Base-by-base conservation (phyloP, 2,329 filamentous ascomycete genomes). In the Hymenoscyphus occultus region DNA sequence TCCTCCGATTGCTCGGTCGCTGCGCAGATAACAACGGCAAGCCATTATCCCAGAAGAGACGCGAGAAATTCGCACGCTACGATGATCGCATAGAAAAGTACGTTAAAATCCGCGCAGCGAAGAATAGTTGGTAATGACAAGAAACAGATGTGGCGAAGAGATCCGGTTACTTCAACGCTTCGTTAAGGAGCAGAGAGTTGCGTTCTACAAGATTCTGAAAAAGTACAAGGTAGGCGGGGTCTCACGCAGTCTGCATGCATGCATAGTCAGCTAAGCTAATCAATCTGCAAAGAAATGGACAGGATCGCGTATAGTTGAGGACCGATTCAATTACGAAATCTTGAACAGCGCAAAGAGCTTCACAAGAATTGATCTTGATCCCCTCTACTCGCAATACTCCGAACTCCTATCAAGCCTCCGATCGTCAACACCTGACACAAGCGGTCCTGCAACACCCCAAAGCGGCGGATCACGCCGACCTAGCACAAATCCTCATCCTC, bases 161-260 rank as follows among this genome's bases (percentile, higher is more conserved):
- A 86, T 92, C 62, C 83, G 85, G 62, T 84, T 85, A 4, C 80
- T 95, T 5, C 84, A 86, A 42, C 86, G 91, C 54, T 96, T 94
- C 71, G 85, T 89, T 68, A 83, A 84, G 65, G 89, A 90, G 1
- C 92, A 96, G 74, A 82, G 88, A 10, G 85, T 89, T 4, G 92
- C 90, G 3, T 93, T 96, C 72, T 85, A 86, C 63, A 96, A 96
- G 78, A 88, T 96, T 45, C 80, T 93, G 40, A 95, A 94, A 76
- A 96, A 96, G 75, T 94, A 95, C 78, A 84, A 82, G 80, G 85
- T 86, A 78, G n/a, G 64, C 61, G 32, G n/a, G 13, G 39, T 31
- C 16, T 35, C 56, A 59, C 51, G 14, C 39, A 35, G 2, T 60
- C 32, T 61, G 16, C n/a, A 39, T 54, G 16, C n/a, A 39, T 45